phyloP scores from a whole-genome alignment of 352 stramenopile genomes.

The Pythium rhizo-oryzae region DNA sequence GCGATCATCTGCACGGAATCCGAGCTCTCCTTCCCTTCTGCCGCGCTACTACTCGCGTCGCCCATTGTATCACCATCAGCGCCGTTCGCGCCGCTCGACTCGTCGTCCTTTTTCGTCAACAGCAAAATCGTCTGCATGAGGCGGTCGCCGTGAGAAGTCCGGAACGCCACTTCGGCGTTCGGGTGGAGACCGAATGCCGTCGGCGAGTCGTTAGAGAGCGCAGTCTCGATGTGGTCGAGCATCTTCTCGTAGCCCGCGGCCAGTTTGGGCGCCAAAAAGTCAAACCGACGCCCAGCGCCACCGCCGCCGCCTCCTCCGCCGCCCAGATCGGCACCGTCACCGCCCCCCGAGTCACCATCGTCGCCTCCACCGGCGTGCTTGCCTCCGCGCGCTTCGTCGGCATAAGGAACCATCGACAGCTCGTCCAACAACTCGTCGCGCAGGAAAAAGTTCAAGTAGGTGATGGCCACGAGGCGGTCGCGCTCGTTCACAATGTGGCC shows the following conservation, averaged over 20 bases:
- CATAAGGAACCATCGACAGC: constrained; percentile 87
- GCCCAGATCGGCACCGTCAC: constrained; percentile 17
- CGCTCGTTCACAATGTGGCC: constrained; percentile 88
- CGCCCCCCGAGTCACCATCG: constrained; percentile 19
- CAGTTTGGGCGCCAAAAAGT: constrained; percentile 79
- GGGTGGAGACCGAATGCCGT: constrained; percentile 91
- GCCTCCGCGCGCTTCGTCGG: constrained; percentile 45
- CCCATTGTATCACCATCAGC: background rate
- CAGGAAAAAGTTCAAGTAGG: constrained; percentile 89
- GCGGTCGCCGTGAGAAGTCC: constrained; percentile 79
- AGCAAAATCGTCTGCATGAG: constrained; percentile 83
- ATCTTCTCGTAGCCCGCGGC: constrained; percentile 76
- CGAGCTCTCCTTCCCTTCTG: constrained; percentile 39
- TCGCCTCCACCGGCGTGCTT: constrained; percentile 33
- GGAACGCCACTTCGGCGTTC: constrained; percentile 94
- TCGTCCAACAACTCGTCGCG: constrained; percentile 91
- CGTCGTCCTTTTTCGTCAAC: constrained; percentile 57
- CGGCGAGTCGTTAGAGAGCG: constrained; percentile 83
- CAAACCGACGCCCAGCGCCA: constrained; percentile 39
- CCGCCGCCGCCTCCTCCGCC: constrained; percentile 18
- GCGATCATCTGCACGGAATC: constrained; percentile 80
- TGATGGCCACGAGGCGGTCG: constrained; percentile 77
- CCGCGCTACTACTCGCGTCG: constrained; percentile 1
- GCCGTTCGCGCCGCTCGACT: background rate
- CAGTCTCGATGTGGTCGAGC: constrained; percentile 87